Percentiles rank a stretch among this genome's conserved stretches.
Evolutionary conservation across 306 rosid genomes (phyloP).

Genomic region (Cucumis cinereus): DNA sequence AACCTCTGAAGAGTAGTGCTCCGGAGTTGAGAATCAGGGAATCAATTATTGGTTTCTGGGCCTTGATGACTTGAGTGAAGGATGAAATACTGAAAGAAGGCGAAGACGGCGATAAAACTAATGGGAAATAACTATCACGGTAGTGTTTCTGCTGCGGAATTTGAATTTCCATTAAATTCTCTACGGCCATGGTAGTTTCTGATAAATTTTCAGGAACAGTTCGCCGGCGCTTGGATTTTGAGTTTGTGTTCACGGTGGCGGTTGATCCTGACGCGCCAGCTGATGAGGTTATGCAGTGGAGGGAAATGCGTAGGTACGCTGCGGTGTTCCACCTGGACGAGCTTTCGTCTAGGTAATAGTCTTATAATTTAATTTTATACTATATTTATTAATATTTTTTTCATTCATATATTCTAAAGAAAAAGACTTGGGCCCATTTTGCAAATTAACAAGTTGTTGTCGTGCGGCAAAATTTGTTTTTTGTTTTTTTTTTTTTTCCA

Average conservation of each 20-base stretch:
- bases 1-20: slow-evolving; percentile 52
- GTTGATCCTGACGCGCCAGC: not conserved
- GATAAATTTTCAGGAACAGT: not conserved
- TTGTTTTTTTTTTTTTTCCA: no score
- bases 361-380: no score
- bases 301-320: not conserved
- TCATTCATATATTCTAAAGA: no score
- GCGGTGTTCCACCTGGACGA: not conserved
- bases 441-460: no score
- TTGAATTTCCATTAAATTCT: slow-evolving; percentile 28
- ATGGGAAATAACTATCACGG: slow-evolving; percentile 42
- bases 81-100: slow-evolving; percentile 8
- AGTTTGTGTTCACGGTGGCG: not conserved
- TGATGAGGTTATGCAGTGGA: not conserved
- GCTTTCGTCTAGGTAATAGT: not conserved
- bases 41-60: slow-evolving; percentile 31
- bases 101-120: slow-evolving; percentile 20
- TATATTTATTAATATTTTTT: no score
- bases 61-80: slow-evolving; percentile 28
- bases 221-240: not conserved
- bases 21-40: slow-evolving; percentile 48
- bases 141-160: slow-evolving; percentile 43
- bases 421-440: no score
- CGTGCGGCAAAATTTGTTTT: no score
- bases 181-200: slow-evolving; percentile 9